Conservation (phyloP, 1,284 basidiomycete species). For the Leccinum subspadiceum region DNA sequence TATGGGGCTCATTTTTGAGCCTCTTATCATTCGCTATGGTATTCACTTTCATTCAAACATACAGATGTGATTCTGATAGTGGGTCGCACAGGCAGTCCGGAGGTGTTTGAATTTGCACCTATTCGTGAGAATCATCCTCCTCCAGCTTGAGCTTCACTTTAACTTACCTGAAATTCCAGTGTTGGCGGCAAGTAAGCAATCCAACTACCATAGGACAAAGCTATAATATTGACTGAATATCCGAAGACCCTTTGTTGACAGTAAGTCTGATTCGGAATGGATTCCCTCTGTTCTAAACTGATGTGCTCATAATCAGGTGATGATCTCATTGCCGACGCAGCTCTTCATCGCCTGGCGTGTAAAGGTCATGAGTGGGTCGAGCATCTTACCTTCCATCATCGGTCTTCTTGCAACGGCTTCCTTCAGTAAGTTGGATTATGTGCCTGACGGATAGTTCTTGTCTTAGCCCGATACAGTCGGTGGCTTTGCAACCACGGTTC, state of each 20-base stretch:
- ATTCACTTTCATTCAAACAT: background rate
- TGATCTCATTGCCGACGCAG: slow-evolving; percentile 51
- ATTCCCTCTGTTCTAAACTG: background rate
- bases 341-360: slow-evolving; percentile 55
- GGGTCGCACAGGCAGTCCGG: background rate
- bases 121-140: slow-evolving; percentile 7
- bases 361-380: slow-evolving; percentile 41
- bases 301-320: slow-evolving; percentile 33
- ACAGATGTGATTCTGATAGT: background rate
- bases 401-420: slow-evolving; percentile 38
- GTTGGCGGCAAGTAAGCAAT: slow-evolving; percentile 35
- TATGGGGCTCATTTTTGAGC: slow-evolving; percentile 46
- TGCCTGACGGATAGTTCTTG: too few relatives aligned
- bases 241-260: slow-evolving; percentile 20
- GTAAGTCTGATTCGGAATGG: slow-evolving; percentile 6
- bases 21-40: slow-evolving; percentile 43
- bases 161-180: slow-evolving; percentile 21
- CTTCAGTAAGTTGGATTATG: slow-evolving; percentile 32
- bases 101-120: slow-evolving; percentile 5
- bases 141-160: background rate
- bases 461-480: slow-evolving; percentile 34
- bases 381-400: slow-evolving; percentile 38
- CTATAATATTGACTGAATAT: background rate
- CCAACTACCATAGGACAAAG: background rate
- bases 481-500: slow-evolving; percentile 43